Evolutionary conservation across 805 yeast species (phyloP).

Genomic region (Danielia oregonensis): DNA sequence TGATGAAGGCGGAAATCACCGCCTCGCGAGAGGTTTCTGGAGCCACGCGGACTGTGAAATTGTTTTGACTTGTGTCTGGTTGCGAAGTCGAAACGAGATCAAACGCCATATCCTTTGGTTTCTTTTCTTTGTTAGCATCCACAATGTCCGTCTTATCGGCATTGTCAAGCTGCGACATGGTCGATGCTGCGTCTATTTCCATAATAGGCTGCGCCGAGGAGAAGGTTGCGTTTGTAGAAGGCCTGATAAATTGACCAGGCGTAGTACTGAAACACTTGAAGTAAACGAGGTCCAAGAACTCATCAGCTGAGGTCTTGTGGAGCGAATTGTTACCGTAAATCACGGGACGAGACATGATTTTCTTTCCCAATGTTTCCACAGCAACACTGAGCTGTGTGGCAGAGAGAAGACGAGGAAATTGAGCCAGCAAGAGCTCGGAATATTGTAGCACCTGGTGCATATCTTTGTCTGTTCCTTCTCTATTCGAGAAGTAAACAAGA

Average conservation of each 20-base stretch:
- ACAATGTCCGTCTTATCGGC: slow-evolving; percentile 21
- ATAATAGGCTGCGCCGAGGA: slow-evolving; percentile 37
- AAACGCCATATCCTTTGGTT: slow-evolving; percentile 26
- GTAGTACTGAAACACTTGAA: slow-evolving; percentile 34
- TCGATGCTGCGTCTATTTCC: slow-evolving; percentile 35
- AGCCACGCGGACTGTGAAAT: slow-evolving; percentile 20
- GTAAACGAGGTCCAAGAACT: slow-evolving; percentile 42
- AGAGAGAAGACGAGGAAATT: slow-evolving; percentile 56
- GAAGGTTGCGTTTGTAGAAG: slow-evolving; percentile 12
- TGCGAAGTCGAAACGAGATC: slow-evolving; percentile 13
- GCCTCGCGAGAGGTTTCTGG: slow-evolving; percentile 49
- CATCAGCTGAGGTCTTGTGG: slow-evolving; percentile 21
- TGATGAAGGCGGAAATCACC: slow-evolving; percentile 42
- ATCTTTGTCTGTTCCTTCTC: slow-evolving; percentile 12
- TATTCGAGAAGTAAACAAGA: slow-evolving; percentile 32
- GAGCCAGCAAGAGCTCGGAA: slow-evolving; percentile 43
- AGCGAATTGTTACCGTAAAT: slow-evolving; percentile 3
- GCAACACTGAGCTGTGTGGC: slow-evolving; percentile 56
- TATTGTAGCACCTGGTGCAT: slow-evolving; percentile 32
- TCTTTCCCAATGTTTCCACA: slow-evolving; percentile 50
- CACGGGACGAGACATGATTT: slow-evolving; percentile 25
- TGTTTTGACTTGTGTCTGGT: slow-evolving; percentile 14
- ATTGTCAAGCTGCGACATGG: slow-evolving; percentile 26
- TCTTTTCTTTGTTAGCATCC: slow-evolving; percentile 27
- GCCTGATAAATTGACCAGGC: slow-evolving; percentile 26